Evolutionary conservation across 164 flowering plant genomes (phyloP), one percentile per base, ranked within the genome.

Genomic region (Dillenia suffruticosa): DNA sequence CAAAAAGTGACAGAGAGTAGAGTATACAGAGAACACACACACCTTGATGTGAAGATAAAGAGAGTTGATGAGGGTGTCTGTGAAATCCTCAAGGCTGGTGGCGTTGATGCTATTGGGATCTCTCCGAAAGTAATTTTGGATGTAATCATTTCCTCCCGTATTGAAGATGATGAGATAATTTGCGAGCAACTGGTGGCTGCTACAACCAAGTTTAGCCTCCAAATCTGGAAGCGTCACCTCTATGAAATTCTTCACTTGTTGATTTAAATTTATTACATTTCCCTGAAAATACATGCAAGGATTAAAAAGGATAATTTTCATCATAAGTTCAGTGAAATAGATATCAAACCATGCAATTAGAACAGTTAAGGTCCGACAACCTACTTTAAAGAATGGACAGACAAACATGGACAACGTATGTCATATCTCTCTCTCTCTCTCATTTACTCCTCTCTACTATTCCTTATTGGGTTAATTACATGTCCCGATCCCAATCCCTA

Each of bases 81-180:
- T 83, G 76, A 87, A 87, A n/a, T 24, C 71, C 64, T 65, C 54
- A 49, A 87, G 64, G 62, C 45, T 72, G 65, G 67, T n/a, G 59
- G 62, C 70, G 9, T 4, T 15, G 9, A 48, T 14, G 62, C 63
- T 9, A 22, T 16, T 45, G 10, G 46, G 56, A 6, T 32, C 7
- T 32, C 7, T 32, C 24, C 71, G 52, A 54, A 85, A 85, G 69
- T 81, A 85, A 59, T 81, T 82, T 61, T 78, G 48, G 13, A 82
- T 46, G 65, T 78, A 85, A 67, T 85, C 94, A 45, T 84, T 81
- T 3, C 84, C 81, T 9, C 95, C 91, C 1, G 63, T 69, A 55
- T 82, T 81, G n/a, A 88, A 61, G 6, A 85, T 76, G 64, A 85
- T 83, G 62, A 88, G 52, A 64, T 72, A 80, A 0, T 32, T 47